These are phyloP conservation scores for Backusella westeae DNA, from an alignment of 192 early-diverging fungal species.

Conservation along the genomic window DNA sequence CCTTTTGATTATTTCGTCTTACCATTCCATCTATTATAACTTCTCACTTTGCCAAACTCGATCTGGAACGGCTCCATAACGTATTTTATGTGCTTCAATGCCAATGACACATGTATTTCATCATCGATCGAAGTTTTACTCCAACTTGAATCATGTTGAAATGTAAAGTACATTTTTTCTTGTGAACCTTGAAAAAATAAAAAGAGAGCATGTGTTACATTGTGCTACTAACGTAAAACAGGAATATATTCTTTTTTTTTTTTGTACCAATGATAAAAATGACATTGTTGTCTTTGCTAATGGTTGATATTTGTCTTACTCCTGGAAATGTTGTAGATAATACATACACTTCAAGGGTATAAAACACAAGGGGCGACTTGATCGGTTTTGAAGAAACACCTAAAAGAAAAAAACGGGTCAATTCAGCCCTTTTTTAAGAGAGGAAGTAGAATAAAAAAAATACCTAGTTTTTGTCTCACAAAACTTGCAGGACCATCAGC, in stretches of 20 bases:
- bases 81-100: slow-evolving; percentile 5
- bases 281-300: slow-evolving; percentile 14
- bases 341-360: slow-evolving; percentile 6
- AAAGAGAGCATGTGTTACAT: neutral
- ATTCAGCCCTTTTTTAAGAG: neutral
- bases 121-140: slow-evolving; percentile 12
- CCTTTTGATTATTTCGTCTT: neutral
- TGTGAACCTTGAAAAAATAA: slow-evolving; percentile 6
- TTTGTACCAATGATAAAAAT: slow-evolving; percentile 21
- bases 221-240: neutral
- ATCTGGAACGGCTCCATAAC: slow-evolving; percentile 19
- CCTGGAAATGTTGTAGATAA: slow-evolving; percentile 20
- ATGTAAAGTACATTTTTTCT: slow-evolving; percentile 6
- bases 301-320: slow-evolving; percentile 3
- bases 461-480: slow-evolving; percentile 21
- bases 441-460: neutral
- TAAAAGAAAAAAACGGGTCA: neutral
- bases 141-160: slow-evolving; percentile 10
- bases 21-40: slow-evolving; percentile 15
- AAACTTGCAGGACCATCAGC: slow-evolving; percentile 6
- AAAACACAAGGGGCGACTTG: slow-evolving; percentile 11
- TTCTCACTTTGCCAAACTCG: slow-evolving; percentile 13
- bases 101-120: neutral
- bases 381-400: neutral
- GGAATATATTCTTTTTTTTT: neutral